Conservation (phyloP, 768 basidiomycete genomes). For the Amanita rubescens region DNA sequence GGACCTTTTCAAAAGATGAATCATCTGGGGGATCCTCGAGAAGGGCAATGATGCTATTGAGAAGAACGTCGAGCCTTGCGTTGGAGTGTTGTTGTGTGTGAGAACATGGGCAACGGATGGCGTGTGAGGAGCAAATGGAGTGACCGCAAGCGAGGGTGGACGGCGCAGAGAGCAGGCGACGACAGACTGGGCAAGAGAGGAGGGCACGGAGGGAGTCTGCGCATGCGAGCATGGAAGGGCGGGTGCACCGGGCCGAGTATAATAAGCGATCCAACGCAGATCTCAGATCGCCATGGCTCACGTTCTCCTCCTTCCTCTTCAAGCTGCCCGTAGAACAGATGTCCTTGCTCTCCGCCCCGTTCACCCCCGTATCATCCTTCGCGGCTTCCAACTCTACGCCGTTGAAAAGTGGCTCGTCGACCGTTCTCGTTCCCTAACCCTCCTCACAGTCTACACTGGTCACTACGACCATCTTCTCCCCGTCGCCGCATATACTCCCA, state of each 20-base stretch:
- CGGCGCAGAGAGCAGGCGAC: constrained; percentile 48
- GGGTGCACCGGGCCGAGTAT: constrained; percentile 4
- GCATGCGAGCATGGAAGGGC: constrained; percentile 13
- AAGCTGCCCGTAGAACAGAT: constrained; percentile 9
- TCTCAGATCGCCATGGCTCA: not conserved
- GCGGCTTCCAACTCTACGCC: constrained; percentile 75
- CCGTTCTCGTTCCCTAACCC: constrained; percentile 21
- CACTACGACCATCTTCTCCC: constrained; percentile 51
- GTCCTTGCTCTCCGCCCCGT: constrained; percentile 4
- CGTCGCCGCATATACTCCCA: constrained; percentile 31
- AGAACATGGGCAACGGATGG: constrained; percentile 7
- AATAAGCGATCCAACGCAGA: constrained; percentile 3
- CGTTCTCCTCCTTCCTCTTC: constrained; percentile 7
- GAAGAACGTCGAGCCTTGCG: constrained; percentile 42
- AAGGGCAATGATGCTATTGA: constrained; percentile 48
- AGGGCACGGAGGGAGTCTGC: constrained; percentile 22
- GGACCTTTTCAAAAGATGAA: constrained; percentile 49
- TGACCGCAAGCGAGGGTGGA: constrained; percentile 81
- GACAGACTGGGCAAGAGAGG: constrained; percentile 51
- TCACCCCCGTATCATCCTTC: not conserved
- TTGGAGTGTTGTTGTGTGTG: constrained; percentile 7
- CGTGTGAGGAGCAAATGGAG: constrained; percentile 46
- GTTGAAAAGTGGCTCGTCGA: constrained; percentile 70
- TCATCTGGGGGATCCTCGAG: constrained; percentile 23
- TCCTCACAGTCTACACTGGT: constrained; percentile 73